Evolutionary conservation across 768 basidiomycete genomes (phyloP).

Genomic region (Plicaturopsis crispa): DNA sequence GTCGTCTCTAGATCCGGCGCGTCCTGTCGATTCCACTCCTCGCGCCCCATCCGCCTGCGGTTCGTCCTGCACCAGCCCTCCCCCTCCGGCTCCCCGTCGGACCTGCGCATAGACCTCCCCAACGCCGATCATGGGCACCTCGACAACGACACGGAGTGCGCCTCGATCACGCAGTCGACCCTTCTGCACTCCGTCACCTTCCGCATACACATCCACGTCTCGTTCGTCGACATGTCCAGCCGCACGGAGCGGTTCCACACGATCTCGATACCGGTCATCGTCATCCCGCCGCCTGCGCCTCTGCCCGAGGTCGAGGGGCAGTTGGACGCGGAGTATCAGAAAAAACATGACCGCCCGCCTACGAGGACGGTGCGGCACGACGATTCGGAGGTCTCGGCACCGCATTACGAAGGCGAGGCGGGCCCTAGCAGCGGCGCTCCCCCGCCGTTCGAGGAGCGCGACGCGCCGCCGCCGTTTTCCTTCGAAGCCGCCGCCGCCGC

Average conservation of each 20-base stretch:
- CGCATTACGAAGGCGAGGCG: constrained; percentile 64
- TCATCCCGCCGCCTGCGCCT: constrained; percentile 72
- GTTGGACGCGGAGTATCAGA: constrained; percentile 71
- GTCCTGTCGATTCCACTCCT: constrained; percentile 82
- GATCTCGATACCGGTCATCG: constrained; percentile 58
- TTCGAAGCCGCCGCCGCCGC: constrained; percentile 43
- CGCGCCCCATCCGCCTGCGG: constrained; percentile 64
- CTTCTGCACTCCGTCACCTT: constrained; percentile 82
- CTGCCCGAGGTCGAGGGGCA: constrained; percentile 70
- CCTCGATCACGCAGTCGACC: constrained; percentile 73
- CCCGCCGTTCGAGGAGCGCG: constrained; percentile 81
- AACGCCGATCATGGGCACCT: constrained; percentile 34
- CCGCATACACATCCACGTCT: constrained; percentile 61
- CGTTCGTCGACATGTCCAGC: constrained; percentile 66
- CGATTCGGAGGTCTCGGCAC: constrained; percentile 52
- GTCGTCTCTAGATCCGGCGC: constrained; percentile 84
- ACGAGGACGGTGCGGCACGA: constrained; percentile 61
- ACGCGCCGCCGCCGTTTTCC: constrained; percentile 72
- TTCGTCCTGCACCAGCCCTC: constrained; percentile 71
- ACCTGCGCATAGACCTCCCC: constrained; percentile 35
- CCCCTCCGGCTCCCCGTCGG: constrained; percentile 39
- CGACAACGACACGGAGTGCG: constrained; percentile 58
- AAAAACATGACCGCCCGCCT: constrained; percentile 84
- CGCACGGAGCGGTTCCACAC: constrained; percentile 63
- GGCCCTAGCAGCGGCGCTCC: constrained; percentile 73